These are phyloP conservation scores for Tuber brumale DNA, from an alignment of 495 filamentous ascomycete genomes.

Conservation along the genomic window DNA sequence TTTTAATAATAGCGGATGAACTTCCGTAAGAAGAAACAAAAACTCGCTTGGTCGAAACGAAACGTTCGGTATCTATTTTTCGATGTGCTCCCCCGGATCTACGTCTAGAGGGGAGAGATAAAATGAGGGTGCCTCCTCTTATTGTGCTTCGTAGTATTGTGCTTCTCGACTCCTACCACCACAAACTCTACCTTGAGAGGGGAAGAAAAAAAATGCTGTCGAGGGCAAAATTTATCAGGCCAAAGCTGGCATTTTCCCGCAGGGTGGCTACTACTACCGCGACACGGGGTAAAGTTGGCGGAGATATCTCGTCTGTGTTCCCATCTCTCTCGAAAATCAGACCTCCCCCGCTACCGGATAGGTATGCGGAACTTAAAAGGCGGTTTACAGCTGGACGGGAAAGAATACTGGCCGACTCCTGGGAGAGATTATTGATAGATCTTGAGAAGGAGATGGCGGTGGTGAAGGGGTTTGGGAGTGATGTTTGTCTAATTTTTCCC, in stretches of 20 bases:
- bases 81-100: too few relatives aligned
- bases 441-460: slow-evolving; percentile 52
- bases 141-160: neutral
- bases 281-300: slow-evolving; percentile 34
- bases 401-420: slow-evolving; percentile 56
- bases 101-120: too few relatives aligned
- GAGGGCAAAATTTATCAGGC: neutral
- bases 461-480: slow-evolving; percentile 46
- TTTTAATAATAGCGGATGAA: too few relatives aligned
- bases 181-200: neutral
- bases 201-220: neutral
- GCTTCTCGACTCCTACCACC: neutral
- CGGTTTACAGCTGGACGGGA: slow-evolving; percentile 59
- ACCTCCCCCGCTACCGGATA: slow-evolving; percentile 58
- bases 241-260: neutral
- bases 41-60: too few relatives aligned
- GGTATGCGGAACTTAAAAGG: slow-evolving; percentile 71
- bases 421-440: slow-evolving; percentile 59
- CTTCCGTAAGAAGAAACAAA: too few relatives aligned
- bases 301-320: slow-evolving; percentile 80
- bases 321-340: slow-evolving; percentile 66
- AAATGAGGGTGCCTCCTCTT: neutral
- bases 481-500: slow-evolving; percentile 40
- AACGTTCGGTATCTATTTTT: too few relatives aligned
- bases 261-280: neutral